Conservation (phyloP, 2,329 filamentous ascomycete genomes). For the Cylindrodendrum hubeiense region DNA sequence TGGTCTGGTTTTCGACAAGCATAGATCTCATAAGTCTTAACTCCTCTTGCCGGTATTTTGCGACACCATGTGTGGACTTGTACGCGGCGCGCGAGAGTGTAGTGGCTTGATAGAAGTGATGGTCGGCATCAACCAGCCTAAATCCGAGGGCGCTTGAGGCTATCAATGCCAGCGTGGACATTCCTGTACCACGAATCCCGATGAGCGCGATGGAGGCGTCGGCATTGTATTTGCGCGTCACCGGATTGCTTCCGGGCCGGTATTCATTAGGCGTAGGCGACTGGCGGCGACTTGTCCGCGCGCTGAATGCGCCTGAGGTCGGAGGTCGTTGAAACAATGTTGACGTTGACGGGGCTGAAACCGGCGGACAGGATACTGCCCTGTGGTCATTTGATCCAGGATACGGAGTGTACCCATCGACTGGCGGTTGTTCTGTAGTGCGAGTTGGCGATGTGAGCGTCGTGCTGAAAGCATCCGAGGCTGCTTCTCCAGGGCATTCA, state of each 20-base stretch:
- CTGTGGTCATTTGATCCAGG: too few species aligned
- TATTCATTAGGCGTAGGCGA: conserved; percentile 3
- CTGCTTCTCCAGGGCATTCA: too few species aligned
- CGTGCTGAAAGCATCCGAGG: too few species aligned
- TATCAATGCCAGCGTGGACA: conserved; percentile 72
- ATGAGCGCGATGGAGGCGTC: conserved; percentile 23
- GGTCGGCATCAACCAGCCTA: conserved; percentile 71
- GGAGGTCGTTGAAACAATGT: too few species aligned
- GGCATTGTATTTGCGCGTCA: neutral
- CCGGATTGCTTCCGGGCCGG: neutral
- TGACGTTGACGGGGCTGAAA: neutral
- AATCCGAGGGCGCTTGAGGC: conserved; percentile 59
- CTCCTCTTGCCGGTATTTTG: conserved; percentile 29
- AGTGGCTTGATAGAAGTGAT: conserved; percentile 68
- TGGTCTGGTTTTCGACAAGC: conserved; percentile 59
- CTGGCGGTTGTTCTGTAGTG: too few species aligned
- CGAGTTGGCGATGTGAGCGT: too few species aligned
- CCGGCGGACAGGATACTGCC: too few species aligned
- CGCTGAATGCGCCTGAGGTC: neutral
- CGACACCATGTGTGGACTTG: conserved; percentile 54
- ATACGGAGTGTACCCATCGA: too few species aligned
- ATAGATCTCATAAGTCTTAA: conserved; percentile 53
- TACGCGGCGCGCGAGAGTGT: conserved; percentile 67
- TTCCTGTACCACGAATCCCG: conserved; percentile 69
- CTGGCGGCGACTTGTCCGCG: conserved; percentile 6